Percentiles rank a stretch among this genome's conserved stretches.
Conservation (phyloP, 2,329 filamentous ascomycete genomes). For the Paraconiothyrium sp. region DNA sequence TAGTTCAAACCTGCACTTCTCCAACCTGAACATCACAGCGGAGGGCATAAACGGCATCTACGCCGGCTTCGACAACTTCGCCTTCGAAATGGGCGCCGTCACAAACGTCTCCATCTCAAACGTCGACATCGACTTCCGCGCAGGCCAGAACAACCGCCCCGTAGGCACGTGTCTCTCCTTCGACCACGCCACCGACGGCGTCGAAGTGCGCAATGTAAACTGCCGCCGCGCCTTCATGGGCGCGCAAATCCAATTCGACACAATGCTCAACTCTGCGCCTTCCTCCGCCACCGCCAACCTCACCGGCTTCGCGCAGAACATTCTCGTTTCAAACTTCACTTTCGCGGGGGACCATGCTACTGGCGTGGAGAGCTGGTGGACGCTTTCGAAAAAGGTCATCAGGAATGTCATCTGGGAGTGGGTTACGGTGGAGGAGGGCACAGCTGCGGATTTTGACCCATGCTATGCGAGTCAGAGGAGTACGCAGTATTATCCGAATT, state of each 20-base stretch:
- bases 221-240: slow-evolving; percentile 61
- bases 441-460: slow-evolving; percentile 1
- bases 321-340: slow-evolving; percentile 15
- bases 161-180: slow-evolving; percentile 51
- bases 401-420: slow-evolving; percentile 18
- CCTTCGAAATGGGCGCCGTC: slow-evolving; percentile 56
- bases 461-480: slow-evolving; percentile 16
- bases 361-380: slow-evolving; percentile 13
- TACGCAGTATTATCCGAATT: slow-evolving; percentile 8
- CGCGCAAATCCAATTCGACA: slow-evolving; percentile 52
- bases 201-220: slow-evolving; percentile 53
- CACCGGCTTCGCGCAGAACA: slow-evolving; percentile 40
- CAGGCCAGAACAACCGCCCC: not conserved
- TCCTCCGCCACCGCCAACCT: slow-evolving; percentile 17
- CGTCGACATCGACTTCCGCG: slow-evolving; percentile 49
- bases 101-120: slow-evolving; percentile 51
- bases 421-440: slow-evolving; percentile 16
- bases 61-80: slow-evolving; percentile 47
- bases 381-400: not conserved
- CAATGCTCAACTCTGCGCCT: slow-evolving; percentile 28
- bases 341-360: slow-evolving; percentile 18
- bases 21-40: slow-evolving; percentile 34
- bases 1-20: slow-evolving; percentile 49
- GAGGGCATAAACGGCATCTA: slow-evolving; percentile 12
- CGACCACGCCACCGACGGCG: slow-evolving; percentile 53